Base-by-base conservation (phyloP, 352 stramenopile genomes). In the Globisporangium orthogonon region DNA sequence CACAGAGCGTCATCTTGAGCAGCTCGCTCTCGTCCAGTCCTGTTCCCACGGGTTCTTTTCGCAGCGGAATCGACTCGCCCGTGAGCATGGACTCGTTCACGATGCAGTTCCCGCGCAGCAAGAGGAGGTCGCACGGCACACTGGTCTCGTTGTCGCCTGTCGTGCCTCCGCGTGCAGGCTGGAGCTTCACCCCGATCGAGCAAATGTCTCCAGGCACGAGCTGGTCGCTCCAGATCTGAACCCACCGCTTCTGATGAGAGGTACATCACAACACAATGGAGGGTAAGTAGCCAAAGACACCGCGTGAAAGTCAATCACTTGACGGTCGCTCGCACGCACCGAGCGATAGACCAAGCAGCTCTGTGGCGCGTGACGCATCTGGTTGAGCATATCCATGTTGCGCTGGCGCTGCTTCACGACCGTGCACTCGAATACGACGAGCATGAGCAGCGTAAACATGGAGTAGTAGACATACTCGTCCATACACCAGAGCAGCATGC, bases 381-480 rank as follows among this genome's bases (percentile, higher is more conserved):
- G 72, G 18, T 95, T 77, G 47, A 99, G 75, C 49, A 78, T 82
- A 59, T 96, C 71, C 49, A 98, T 78, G 57, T 84, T 87, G 56
- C 87, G 86, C 54, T 96, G 74, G 17, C 94, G 78, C 70, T 98
- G 92, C 55, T 86, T 91, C 29, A 93, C 91, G 28, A 98, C 74
- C 7, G 88, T 97, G 47, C 75, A 89, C 71, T 99, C 96, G 63
- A 99, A 98, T 29, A 98, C 55, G 14, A 98, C 65, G 9, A 99
- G 76, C 71, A 97, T 97, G 17, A 80, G 60, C 4, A 99, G 78
- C 7, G 95, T 99, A 63, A 98, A 96, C n/a, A 98, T 64, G 2
- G 87, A 87, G 69, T 98, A 98, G 69, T 98, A 96, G 76, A 96
- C 97, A 71, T 98, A 99, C 66, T 98, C 96, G 71, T 99, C 96